Base-by-base conservation (phyloP, 306 rosid species). In the Styphnolobium japonicum region DNA sequence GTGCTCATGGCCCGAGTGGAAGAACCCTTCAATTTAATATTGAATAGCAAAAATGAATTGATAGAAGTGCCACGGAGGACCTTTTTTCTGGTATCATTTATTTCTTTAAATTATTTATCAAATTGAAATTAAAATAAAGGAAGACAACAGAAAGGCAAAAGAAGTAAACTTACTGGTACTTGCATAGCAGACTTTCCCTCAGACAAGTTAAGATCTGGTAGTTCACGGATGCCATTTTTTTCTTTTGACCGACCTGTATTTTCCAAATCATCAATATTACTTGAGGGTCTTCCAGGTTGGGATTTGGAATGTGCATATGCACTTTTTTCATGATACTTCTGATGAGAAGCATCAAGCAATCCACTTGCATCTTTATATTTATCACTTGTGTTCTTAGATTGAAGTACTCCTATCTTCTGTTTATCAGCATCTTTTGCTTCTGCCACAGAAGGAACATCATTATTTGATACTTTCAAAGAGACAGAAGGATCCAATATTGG, bases 381-480 rank as follows among this genome's bases (percentile, higher is more conserved):
- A 75, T 84, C 89, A 83, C 53, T 80, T 15, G 75, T 42, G 73
- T 83, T 94, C 87, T 93, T 93, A 37, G 93, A 82, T 49, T 84
- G 90, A 75, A 77, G 45, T 46, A 65, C 55, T 61, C 91, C 94
- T 57, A 86, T 62, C 89, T 91, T 90, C 83, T 71, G 86, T 79
- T 89, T 87, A 71, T 95, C 94, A 68, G 84, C 62, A 60, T 91
- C 90, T 87, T 90, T 93, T 61, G 76, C 85, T 72, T 89, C 94
- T 67, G 71, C 34, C 60, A 79, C 71, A 65, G 83, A 79, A 48
- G 86, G 71, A 84, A 78, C 68, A 78, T 89, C 90, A 39, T 86
- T 90, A 51, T 86, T 92, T 66, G 90, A 86, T 71, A 68, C 76
- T 84, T 90, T 91, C 83, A 85, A 51, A 77, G 93, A 80, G 74